A percentile compares a stretch with the other conserved stretches of the same genome.
Conservation (phyloP, 169 alveolate genomes). For the Eimeria brunetti region DNA sequence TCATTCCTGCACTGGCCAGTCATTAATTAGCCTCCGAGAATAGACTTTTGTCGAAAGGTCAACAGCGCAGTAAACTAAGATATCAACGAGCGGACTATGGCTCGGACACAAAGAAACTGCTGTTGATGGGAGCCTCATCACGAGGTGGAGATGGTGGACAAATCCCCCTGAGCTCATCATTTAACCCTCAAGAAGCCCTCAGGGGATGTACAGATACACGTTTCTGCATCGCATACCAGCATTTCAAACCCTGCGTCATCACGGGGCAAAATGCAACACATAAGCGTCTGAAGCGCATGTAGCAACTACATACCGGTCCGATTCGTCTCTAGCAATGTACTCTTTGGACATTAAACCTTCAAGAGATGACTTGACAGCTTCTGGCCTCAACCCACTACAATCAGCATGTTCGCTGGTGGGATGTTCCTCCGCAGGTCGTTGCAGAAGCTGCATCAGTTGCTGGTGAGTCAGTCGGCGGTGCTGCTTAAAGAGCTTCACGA, state of each 20-base stretch:
- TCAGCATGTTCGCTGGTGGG: background rate
- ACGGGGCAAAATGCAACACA: background rate
- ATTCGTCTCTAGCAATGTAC: slow-evolving; percentile 65
- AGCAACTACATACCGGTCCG: slow-evolving; percentile 48
- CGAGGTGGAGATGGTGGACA: background rate
- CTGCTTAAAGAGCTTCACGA: slow-evolving; percentile 48
- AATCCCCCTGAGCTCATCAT: background rate
- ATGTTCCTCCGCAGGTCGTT: background rate
- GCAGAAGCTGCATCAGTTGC: slow-evolving; percentile 53
- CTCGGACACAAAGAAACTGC: background rate
- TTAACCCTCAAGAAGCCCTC: background rate
- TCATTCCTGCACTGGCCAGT: background rate
- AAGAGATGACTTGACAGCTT: slow-evolving; percentile 42
- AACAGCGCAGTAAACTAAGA: background rate
- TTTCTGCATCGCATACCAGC: slow-evolving; percentile 62
- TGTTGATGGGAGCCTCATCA: background rate
- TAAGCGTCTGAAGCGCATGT: background rate
- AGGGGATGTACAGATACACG: slow-evolving; percentile 55
- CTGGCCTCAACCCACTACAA: slow-evolving; percentile 28
- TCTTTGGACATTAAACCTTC: slow-evolving; percentile 65
- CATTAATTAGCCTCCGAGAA: background rate
- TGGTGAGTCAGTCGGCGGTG: slow-evolving; percentile 68
- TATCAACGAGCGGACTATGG: background rate
- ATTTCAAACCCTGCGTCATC: background rate
- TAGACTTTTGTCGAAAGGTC: background rate